Conservation (phyloP, 257 asterid genomes). For the Leonotis leonurus region DNA sequence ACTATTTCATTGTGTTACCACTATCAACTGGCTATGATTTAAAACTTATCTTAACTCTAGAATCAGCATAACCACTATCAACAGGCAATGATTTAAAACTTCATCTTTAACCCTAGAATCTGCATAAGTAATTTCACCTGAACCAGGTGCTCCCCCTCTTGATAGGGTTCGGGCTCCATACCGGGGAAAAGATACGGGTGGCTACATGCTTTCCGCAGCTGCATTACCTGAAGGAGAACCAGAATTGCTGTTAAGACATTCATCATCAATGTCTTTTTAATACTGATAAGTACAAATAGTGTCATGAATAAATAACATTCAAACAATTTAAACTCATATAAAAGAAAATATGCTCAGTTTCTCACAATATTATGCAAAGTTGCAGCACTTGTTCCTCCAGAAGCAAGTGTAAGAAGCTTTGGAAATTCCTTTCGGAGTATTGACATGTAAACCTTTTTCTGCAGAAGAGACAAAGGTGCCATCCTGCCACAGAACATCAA, state of each 20-base stretch:
- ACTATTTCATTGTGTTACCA: background rate
- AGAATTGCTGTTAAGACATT: constrained; percentile 16
- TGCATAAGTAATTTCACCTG: constrained; percentile 45
- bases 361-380: constrained; percentile 82
- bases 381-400: constrained; percentile 61
- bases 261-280: background rate
- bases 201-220: constrained; percentile 93
- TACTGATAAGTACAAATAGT: background rate
- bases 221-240: constrained; percentile 65
- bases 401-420: constrained; percentile 74
- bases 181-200: constrained; percentile 97
- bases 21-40: background rate
- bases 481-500: constrained; percentile 49
- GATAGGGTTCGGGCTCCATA: constrained; percentile 96
- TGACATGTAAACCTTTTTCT: constrained; percentile 75
- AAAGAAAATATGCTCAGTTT: constrained; percentile 22
- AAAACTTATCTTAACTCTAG: background rate
- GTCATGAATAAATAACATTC: background rate
- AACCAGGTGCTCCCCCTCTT: constrained; percentile 97
- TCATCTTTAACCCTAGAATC: constrained; percentile 6
- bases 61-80: constrained; percentile 9
- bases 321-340: background rate
- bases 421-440: constrained; percentile 85
- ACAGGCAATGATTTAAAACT: background rate
- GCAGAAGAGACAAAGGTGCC: constrained; percentile 73